Evolutionary conservation across 805 yeast genomes (phyloP).

Genomic region (Pichia cephalocereana): DNA sequence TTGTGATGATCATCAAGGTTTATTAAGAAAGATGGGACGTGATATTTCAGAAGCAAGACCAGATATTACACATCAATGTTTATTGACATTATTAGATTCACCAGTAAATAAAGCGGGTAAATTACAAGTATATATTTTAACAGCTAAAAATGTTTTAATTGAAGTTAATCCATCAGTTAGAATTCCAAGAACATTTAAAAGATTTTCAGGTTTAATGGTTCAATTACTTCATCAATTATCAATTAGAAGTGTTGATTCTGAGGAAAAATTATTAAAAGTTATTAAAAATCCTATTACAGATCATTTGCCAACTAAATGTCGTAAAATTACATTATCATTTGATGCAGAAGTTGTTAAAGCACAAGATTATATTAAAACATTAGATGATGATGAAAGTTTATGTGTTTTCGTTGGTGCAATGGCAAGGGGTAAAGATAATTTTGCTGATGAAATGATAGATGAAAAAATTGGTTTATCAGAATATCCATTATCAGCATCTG

Average conservation of each 20-base stretch:
- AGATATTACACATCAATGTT: constrained; percentile 98
- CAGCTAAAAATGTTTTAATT: constrained; percentile 87
- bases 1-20: constrained; percentile 98
- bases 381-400: constrained; percentile 84
- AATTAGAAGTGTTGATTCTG: constrained; percentile 90
- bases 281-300: constrained; percentile 96
- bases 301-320: constrained; percentile 92
- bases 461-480: constrained; percentile 94
- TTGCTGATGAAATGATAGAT: constrained; percentile 95
- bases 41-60: constrained; percentile 98
- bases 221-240: constrained; percentile 88
- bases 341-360: constrained; percentile 86
- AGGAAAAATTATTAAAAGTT: constrained; percentile 86
- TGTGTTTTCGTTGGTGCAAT: constrained; percentile 99
- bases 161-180: constrained; percentile 96
- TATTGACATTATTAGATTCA: constrained; percentile 88
- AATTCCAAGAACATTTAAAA: constrained; percentile 95
- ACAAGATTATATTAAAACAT: constrained; percentile 72
- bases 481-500: constrained; percentile 93
- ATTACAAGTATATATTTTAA: constrained; percentile 91
- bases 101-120: constrained; percentile 97
- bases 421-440: constrained; percentile 97
- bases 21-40: constrained; percentile 89
- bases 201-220: constrained; percentile 97
- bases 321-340: constrained; percentile 83